A percentile compares a stretch with the other conserved stretches of the same genome.
Conservation (phyloP, 2,329 filamentous ascomycete species). For the Tolypocladium endophyticum region DNA sequence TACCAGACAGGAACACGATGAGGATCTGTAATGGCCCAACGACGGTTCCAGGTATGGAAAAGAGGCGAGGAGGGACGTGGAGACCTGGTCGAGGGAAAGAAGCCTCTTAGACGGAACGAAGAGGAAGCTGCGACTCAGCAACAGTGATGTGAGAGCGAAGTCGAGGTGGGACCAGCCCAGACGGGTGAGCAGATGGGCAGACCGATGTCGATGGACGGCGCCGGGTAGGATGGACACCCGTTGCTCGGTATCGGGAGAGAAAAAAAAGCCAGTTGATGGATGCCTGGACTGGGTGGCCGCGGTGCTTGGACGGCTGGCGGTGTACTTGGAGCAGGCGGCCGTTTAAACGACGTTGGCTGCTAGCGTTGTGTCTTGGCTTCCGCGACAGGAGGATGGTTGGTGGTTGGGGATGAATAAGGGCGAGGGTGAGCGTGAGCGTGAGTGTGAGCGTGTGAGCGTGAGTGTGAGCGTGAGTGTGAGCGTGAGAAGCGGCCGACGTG, state of each 20-base stretch:
- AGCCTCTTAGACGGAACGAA: neutral
- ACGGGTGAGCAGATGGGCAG: neutral
- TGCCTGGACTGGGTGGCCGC: neutral
- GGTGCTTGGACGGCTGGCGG: neutral
- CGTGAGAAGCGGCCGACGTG: neutral
- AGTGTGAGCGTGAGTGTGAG: neutral
- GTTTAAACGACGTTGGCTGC: neutral
- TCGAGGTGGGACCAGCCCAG: neutral
- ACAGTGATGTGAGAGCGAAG: neutral
- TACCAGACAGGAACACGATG: neutral
- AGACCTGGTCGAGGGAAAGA: neutral
- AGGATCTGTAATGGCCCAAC: neutral
- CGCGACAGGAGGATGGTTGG: too few species aligned
- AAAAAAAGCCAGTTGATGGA: neutral
- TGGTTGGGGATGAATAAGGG: neutral
- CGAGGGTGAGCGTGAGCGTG: neutral
- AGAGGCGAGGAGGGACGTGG: neutral
- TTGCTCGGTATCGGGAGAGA: neutral
- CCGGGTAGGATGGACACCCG: neutral
- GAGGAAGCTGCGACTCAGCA: neutral
- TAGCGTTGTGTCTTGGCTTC: neutral
- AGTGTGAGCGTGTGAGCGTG: neutral
- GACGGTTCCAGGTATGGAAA: neutral
- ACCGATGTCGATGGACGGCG: neutral
- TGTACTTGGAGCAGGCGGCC: neutral